Evolutionary conservation across 192 early-diverging fungal species (phyloP), one percentile per base, ranked within the genome.

Genomic region (Coemansia sp.): DNA sequence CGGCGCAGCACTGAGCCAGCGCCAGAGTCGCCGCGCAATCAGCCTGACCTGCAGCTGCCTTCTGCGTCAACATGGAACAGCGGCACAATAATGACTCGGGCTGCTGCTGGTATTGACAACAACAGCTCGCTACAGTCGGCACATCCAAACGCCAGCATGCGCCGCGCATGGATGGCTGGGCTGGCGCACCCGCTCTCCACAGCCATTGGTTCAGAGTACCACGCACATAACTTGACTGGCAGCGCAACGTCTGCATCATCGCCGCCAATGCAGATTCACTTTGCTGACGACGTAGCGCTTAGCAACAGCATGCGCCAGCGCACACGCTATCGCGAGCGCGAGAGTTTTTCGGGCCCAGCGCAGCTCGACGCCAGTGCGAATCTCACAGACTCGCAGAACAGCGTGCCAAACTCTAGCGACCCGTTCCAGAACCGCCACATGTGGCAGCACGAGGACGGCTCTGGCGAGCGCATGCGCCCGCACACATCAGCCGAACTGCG

Each of bases 281-380:
- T 59, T 37, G 49, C 55, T 8, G 56, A 57, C 41, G 53, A 56
- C 57, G 60, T 60, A 24, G 56, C 54, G 14, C 24, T 32, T 32
- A 49, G 11, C 11, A 14, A 10, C 43, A 32, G 59, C 57, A 41
- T 24, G 24, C 27, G 37, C 8, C 47, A 50, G 45, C 56, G 29
- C 52, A 12, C 45, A 14, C 50, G 43, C 13, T 18, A 64, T 58
- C 59, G 38, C 63, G 63, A 75, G 53, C 76, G 71, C 16, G 76
- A 79, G 64, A 79, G 76, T 64, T 79, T 79, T 50, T 79, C 76
- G 24, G 76, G 67, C 10, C 71, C 76, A 2, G 71, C 71, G 19
- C 76, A 79, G 50, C 61, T 79, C 14, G 76, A 73, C 14, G 67
- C 61, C 43, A 69, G 71, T 57, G 62, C 76, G 14, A 65, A 73